Percentiles rank a stretch among this genome's conserved stretches.
Evolutionary conservation across 805 yeast genomes (phyloP).

Genomic region (Wickerhamomyces chambardii): DNA sequence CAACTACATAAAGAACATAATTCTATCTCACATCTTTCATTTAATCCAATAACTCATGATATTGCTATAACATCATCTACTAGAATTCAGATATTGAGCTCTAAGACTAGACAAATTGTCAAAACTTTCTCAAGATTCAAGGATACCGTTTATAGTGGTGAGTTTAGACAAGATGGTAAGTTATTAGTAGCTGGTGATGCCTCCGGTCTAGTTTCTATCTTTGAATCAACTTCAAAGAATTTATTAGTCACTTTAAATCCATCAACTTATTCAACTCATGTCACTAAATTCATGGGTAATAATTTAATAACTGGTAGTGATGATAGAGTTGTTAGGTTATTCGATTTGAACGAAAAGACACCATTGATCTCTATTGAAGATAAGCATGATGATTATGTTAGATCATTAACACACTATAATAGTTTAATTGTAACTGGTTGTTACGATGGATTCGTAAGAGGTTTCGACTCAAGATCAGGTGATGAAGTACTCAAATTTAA

Average conservation of each 20-base stretch:
- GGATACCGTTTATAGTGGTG: conserved; percentile 88
- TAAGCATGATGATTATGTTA: conserved; percentile 74
- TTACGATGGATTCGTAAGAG: conserved; percentile 79
- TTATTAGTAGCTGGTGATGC: conserved; percentile 93
- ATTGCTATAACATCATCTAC: conserved; percentile 91
- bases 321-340: conserved; percentile 78
- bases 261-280: conserved; percentile 83
- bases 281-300: conserved; percentile 77
- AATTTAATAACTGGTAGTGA: conserved; percentile 84
- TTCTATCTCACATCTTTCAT: conserved; percentile 80
- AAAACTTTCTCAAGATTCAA: conserved; percentile 84
- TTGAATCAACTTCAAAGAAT: conserved; percentile 79
- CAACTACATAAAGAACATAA: conserved; percentile 90
- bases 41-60: conserved; percentile 79
- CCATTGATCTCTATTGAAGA: conserved; percentile 64
- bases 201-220: conserved; percentile 84
- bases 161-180: conserved; percentile 86
- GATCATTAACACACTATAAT: conserved; percentile 76
- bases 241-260: conserved; percentile 76
- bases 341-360: conserved; percentile 75
- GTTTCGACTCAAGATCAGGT: conserved; percentile 70
- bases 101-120: conserved; percentile 87
- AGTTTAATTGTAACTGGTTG: conserved; percentile 87
- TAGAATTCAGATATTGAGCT: conserved; percentile 83
- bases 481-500: conserved; percentile 56